Evolutionary conservation across 2,329 filamentous ascomycete species (phyloP).

Genomic region (Periconia digitata): DNA sequence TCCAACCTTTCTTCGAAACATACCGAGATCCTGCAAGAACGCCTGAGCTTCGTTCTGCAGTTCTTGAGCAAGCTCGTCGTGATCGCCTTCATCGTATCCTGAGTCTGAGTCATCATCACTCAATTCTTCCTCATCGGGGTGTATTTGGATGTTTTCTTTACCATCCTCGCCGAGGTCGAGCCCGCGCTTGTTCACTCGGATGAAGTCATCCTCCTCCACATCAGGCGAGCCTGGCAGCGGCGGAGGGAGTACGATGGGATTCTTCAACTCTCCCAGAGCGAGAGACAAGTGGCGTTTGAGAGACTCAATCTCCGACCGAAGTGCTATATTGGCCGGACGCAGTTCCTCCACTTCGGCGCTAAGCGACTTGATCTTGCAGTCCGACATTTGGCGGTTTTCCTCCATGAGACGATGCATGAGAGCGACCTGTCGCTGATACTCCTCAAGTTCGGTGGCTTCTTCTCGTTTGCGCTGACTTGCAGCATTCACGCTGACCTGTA

Average conservation of each 20-base stretch:
- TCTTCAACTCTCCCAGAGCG: constrained; percentile 81
- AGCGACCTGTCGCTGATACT: constrained; percentile 88
- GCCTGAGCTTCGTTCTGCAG: constrained; percentile 85
- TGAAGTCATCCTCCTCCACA: constrained; percentile 35
- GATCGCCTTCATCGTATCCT: constrained; percentile 63
- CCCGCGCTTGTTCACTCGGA: constrained; percentile 16
- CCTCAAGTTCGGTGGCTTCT: constrained; percentile 82
- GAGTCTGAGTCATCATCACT: constrained; percentile 44
- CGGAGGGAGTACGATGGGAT: constrained; percentile 72
- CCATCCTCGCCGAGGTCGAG: constrained; percentile 19
- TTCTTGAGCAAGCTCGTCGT: constrained; percentile 58
- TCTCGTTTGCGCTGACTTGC: constrained; percentile 70
- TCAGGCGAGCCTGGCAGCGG: constrained; percentile 30
- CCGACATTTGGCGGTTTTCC: constrained; percentile 83
- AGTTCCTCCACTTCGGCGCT: constrained; percentile 55
- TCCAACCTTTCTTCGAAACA: constrained; percentile 83
- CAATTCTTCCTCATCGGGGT: constrained; percentile 37
- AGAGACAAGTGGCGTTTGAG: constrained; percentile 84
- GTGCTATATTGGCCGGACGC: constrained; percentile 59
- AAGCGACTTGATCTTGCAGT: constrained; percentile 89
- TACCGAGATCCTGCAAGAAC: constrained; percentile 74
- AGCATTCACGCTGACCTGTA: constrained; percentile 72
- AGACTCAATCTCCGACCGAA: constrained; percentile 73
- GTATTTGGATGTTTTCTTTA: constrained; percentile 25
- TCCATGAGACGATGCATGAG: constrained; percentile 96